A percentile compares a stretch with the other conserved stretches of the same genome.
These are phyloP conservation scores for Leccinum uliginosum DNA, from an alignment of 768 basidiomycete genomes.

Conservation along the genomic window DNA sequence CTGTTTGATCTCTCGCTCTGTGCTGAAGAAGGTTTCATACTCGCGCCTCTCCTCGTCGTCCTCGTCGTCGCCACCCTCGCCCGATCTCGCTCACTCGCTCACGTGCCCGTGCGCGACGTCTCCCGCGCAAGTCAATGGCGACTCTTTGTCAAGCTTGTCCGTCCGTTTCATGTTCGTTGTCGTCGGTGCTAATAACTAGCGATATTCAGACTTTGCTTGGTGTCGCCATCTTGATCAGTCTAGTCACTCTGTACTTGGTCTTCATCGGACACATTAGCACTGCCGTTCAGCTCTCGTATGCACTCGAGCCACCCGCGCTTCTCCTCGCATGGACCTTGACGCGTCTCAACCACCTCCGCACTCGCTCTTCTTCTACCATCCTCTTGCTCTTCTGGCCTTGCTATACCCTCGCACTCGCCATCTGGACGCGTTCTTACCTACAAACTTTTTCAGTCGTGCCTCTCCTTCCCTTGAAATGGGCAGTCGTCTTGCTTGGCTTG, in stretches of 20 bases:
- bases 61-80: conserved; percentile 42
- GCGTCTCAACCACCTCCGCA: conserved; percentile 65
- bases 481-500: conserved; percentile 42
- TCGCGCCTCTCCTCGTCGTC: conserved; percentile 48
- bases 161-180: conserved; percentile 23
- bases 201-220: conserved; percentile 41
- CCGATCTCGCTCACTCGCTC: conserved; percentile 32
- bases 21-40: conserved; percentile 69
- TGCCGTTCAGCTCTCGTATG: conserved; percentile 46
- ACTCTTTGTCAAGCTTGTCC: conserved; percentile 62
- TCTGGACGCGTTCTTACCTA: conserved; percentile 62
- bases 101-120: conserved; percentile 27
- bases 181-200: background rate
- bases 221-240: conserved; percentile 45
- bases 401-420: conserved; percentile 44
- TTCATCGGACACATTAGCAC: conserved; percentile 29
- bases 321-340: conserved; percentile 48
- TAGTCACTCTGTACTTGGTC: conserved; percentile 40
- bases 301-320: conserved; percentile 56
- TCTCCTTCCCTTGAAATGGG: conserved; percentile 43
- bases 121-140: conserved; percentile 48
- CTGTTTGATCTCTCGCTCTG: conserved; percentile 78
- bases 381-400: conserved; percentile 82
- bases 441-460: conserved; percentile 28
- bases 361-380: conserved; percentile 63